phyloP scores from a whole-genome alignment of 2,329 filamentous ascomycete species.

The Ploettnerulaceae sp. region DNA sequence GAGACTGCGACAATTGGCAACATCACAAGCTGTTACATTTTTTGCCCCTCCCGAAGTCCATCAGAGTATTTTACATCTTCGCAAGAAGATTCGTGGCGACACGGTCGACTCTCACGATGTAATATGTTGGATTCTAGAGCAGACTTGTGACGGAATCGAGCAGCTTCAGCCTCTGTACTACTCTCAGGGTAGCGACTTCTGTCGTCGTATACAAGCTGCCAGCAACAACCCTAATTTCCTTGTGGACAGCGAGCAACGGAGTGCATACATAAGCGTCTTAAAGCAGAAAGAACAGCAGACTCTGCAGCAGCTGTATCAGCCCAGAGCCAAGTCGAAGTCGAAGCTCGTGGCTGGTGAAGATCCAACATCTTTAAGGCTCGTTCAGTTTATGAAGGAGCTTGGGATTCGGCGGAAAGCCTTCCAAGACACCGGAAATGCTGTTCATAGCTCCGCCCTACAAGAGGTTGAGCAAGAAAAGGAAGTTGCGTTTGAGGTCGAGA shows the following conservation, averaged over 20 bases:
- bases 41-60: constrained; percentile 31
- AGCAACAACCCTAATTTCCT: constrained; percentile 41
- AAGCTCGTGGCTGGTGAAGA: constrained; percentile 9
- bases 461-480: constrained; percentile 49
- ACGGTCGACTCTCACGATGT: constrained; percentile 40
- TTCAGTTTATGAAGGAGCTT: constrained; percentile 35
- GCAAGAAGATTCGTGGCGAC: constrained; percentile 28
- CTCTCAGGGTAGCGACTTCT: constrained; percentile 57
- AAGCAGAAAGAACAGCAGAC: constrained; percentile 52
- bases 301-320: constrained; percentile 55
- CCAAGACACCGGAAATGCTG: constrained; percentile 41
- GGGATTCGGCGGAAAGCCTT: constrained; percentile 34
- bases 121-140: constrained; percentile 57
- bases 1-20: constrained; percentile 54
- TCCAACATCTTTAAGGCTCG: constrained; percentile 22
- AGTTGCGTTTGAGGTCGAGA: constrained; percentile 42
- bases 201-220: constrained; percentile 48
- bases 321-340: constrained; percentile 33
- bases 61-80: constrained; percentile 50
- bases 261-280: constrained; percentile 41
- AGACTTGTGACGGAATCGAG: constrained; percentile 56
- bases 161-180: constrained; percentile 54
- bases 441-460: constrained; percentile 48
- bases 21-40: constrained; percentile 30
- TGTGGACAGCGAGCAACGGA: constrained; percentile 32